A percentile compares a stretch with the other conserved stretches of the same genome.
phyloP scores from a whole-genome alignment of 2,329 filamentous ascomycete genomes.

The Colletotrichum tanaceti region DNA sequence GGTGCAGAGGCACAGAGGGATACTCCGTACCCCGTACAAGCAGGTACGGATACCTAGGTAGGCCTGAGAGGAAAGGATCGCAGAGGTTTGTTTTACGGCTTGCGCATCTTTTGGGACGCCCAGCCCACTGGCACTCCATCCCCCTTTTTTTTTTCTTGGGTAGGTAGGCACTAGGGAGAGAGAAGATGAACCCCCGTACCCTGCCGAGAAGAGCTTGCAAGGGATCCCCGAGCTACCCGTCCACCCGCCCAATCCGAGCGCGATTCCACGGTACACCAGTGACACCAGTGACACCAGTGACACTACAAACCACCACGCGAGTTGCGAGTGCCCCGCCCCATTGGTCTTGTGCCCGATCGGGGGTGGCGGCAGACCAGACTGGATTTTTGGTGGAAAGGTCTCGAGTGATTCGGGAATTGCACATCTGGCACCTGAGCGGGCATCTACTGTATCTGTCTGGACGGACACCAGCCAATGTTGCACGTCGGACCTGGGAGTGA shows the following conservation, averaged over 20 bases:
- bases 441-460: constrained; percentile 36
- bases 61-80: constrained; percentile 1
- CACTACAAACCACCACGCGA: constrained; percentile 5
- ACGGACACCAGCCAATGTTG: constrained; percentile 3
- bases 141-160: background rate
- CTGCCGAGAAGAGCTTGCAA: constrained; percentile 17
- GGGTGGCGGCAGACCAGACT: constrained; percentile 3
- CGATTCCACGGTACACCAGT: constrained; percentile 8
- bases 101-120: constrained; percentile 12
- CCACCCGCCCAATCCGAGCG: constrained; percentile 26
- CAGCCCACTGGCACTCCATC: constrained; percentile 18
- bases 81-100: background rate
- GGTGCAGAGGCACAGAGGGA: background rate
- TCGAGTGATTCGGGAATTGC: constrained; percentile 27
- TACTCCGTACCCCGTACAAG: no score
- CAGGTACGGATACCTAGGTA: no score
- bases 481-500: background rate
- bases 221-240: constrained; percentile 24
- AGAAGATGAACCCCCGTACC: constrained; percentile 14
- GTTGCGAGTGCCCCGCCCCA: constrained; percentile 10
- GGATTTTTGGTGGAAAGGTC: background rate
- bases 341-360: constrained; percentile 26
- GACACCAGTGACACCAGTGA: no score
- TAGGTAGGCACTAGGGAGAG: background rate
- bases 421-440: no score